Evolutionary conservation across 75 land plant genomes (phyloP).

Genomic region (Picea glauca): DNA sequence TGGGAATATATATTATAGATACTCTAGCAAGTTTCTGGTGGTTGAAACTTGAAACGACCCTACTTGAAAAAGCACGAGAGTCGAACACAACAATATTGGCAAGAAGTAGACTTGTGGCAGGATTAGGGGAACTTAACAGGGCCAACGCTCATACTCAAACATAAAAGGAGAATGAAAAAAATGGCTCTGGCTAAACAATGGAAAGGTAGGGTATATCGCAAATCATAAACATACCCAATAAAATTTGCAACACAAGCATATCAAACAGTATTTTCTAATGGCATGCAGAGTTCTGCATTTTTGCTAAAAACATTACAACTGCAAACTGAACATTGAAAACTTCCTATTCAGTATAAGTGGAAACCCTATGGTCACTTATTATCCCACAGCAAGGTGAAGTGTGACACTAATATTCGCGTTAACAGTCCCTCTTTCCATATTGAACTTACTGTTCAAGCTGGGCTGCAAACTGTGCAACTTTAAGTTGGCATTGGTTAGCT

Average conservation of each 20-base stretch:
- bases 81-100: too few species aligned
- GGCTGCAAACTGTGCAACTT: constrained; percentile 94
- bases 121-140: too few species aligned
- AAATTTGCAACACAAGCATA: not conserved
- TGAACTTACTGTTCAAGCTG: constrained; percentile 76
- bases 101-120: too few species aligned
- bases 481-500: constrained; percentile 89
- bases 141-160: too few species aligned
- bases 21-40: too few species aligned
- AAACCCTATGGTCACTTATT: not conserved
- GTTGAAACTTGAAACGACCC: too few species aligned
- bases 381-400: not conserved
- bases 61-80: too few species aligned
- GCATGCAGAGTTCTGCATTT: not conserved
- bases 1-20: too few species aligned
- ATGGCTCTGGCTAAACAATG: too few species aligned
- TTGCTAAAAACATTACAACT: not conserved
- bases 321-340: not conserved
- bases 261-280: not conserved
- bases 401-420: not conserved
- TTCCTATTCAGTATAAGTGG: not conserved
- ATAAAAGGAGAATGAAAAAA: too few species aligned
- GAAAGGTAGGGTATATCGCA: not conserved
- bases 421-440: not conserved
- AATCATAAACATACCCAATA: not conserved